These are phyloP conservation scores for Talaromyces atroroseus DNA, from an alignment of 2,329 filamentous ascomycete genomes.

Conservation along the genomic window DNA sequence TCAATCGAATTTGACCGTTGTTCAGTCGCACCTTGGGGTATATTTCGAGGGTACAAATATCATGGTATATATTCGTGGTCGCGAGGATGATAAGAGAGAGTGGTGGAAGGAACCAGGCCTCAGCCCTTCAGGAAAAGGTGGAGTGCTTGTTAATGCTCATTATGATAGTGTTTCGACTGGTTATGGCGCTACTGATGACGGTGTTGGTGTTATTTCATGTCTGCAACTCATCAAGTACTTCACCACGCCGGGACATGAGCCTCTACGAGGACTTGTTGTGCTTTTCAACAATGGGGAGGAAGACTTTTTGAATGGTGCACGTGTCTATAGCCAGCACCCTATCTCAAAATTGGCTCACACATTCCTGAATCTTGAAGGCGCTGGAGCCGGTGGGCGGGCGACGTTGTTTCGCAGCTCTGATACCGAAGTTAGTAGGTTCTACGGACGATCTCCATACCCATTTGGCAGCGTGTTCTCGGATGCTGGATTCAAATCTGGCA, in stretches of 20 bases:
- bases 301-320: conserved; percentile 81
- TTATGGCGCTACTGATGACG: conserved; percentile 90
- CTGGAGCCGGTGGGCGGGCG: conserved; percentile 83
- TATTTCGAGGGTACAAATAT: conserved; percentile 95
- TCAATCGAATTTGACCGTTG: conserved; percentile 68
- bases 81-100: conserved; percentile 62
- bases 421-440: conserved; percentile 74
- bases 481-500: conserved; percentile 74
- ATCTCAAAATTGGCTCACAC: conserved; percentile 74
- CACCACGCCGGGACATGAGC: conserved; percentile 63
- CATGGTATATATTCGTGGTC: conserved; percentile 83
- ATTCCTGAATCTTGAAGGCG: conserved; percentile 92
- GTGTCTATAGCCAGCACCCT: conserved; percentile 77
- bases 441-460: conserved; percentile 64
- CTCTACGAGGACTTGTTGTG: conserved; percentile 72
- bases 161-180: conserved; percentile 92
- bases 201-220: conserved; percentile 79
- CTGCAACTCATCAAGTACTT: conserved; percentile 86
- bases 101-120: conserved; percentile 62
- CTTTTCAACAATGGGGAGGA: conserved; percentile 96
- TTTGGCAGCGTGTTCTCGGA: conserved; percentile 77
- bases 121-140: conserved; percentile 57
- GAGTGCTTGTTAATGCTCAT: conserved; percentile 89
- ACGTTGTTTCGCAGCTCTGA: conserved; percentile 85
- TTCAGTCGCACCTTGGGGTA: conserved; percentile 46